Evolutionary conservation across 768 basidiomycete species (phyloP).

Genomic region (Leccinum arenicola): DNA sequence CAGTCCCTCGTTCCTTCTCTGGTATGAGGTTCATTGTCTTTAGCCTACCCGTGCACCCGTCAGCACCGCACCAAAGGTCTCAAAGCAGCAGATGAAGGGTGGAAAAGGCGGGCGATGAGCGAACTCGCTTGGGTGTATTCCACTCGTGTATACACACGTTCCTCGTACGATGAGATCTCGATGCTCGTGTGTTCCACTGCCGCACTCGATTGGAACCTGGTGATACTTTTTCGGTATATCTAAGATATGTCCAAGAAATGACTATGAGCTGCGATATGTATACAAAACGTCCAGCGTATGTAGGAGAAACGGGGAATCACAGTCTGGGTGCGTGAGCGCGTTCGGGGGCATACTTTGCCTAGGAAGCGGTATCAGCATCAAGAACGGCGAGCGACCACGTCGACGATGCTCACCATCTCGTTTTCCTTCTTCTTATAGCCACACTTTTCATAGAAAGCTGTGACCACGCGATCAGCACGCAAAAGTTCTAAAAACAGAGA

Average conservation of each 20-base stretch:
- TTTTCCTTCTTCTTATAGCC: conserved; percentile 88
- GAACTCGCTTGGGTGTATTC: conserved; percentile 3
- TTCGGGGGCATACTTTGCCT: conserved; percentile 62
- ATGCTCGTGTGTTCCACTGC: conserved; percentile 7
- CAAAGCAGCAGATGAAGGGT: conserved; percentile 97
- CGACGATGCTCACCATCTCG: conserved; percentile 68
- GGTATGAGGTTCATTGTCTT: background rate
- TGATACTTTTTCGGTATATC: background rate
- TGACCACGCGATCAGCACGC: conserved; percentile 11
- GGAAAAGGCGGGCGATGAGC: conserved; percentile 71
- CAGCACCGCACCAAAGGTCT: conserved; percentile 74
- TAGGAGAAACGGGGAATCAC: conserved; percentile 5
- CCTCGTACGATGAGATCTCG: conserved; percentile 15
- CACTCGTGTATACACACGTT: conserved; percentile 24
- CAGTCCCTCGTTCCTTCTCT: background rate
- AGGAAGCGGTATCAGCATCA: conserved; percentile 9
- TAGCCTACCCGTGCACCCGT: conserved; percentile 57
- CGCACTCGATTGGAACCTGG: background rate
- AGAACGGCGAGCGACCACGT: background rate
- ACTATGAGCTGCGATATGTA: conserved; percentile 10
- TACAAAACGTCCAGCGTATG: conserved; percentile 10
- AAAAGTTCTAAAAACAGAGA: background rate
- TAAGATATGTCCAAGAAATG: conserved; percentile 15
- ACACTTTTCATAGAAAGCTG: conserved; percentile 97
- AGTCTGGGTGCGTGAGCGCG: conserved; percentile 20